These are phyloP conservation scores for Podospora pseudoanserina DNA, from an alignment of 495 filamentous ascomycete species.

Conservation along the genomic window DNA sequence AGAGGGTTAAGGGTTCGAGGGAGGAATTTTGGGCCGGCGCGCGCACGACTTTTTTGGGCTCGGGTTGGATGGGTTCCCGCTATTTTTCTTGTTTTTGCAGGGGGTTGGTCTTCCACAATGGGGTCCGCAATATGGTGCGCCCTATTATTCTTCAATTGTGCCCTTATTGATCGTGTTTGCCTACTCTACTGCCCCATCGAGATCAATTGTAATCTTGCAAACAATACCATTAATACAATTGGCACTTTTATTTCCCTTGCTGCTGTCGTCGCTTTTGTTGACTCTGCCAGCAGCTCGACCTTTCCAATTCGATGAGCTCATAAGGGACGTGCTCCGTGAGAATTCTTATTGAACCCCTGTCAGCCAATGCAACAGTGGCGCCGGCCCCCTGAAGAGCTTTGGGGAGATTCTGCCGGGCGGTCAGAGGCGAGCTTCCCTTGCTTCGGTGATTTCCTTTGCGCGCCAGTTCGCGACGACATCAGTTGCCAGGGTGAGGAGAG, in stretches of 20 bases:
- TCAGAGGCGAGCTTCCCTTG: background rate
- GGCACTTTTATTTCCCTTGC: background rate
- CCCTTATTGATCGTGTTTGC: background rate
- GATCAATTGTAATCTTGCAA: background rate
- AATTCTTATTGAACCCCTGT: slow-evolving; percentile 10
- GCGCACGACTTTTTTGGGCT: slow-evolving; percentile 7
- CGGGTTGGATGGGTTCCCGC: background rate
- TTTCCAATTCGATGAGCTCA: slow-evolving; percentile 13
- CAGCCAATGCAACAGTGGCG: slow-evolving; percentile 2
- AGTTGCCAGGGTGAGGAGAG: background rate
- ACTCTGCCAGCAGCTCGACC: background rate
- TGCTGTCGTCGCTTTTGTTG: background rate
- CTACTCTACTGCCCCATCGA: background rate
- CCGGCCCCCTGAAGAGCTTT: background rate
- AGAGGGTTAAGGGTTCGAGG: slow-evolving; percentile 3
- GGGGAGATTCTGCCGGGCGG: slow-evolving; percentile 21
- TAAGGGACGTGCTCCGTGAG: slow-evolving; percentile 9
- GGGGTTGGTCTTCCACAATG: background rate
- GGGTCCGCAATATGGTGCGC: no score
- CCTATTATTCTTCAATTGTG: background rate
- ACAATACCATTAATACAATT: background rate
- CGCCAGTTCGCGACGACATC: background rate
- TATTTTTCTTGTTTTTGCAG: slow-evolving; percentile 14
- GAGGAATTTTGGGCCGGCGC: background rate
- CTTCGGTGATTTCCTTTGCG: background rate